Conservation (phyloP, 2,329 filamentous ascomycete genomes). For the Fusarium chuoi region DNA sequence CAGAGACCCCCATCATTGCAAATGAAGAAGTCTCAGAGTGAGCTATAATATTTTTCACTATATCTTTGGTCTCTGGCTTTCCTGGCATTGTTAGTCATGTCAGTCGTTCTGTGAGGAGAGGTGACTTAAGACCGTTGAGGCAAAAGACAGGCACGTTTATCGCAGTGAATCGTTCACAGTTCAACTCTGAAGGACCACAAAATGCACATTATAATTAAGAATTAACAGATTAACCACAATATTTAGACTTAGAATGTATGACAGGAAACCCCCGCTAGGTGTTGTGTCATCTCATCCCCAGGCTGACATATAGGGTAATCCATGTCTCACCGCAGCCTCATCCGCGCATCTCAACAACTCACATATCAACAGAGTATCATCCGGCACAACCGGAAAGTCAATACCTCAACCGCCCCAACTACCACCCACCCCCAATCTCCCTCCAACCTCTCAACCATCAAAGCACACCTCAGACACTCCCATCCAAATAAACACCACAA, state of each 20-base stretch:
- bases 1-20: too few relatives aligned
- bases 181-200: neutral
- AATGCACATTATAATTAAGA: fast-evolving
- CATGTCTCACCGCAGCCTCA: neutral
- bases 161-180: fast-evolving
- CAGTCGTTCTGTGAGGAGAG: fast-evolving
- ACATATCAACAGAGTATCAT: neutral
- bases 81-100: fast-evolving
- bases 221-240: fast-evolving
- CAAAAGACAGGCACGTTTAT: neutral
- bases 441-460: neutral
- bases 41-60: fast-evolving
- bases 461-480: neutral
- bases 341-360: neutral
- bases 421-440: neutral
- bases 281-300: neutral
- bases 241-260: fast-evolving
- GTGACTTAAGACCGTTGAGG: fast-evolving
- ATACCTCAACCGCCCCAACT: neutral
- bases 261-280: too few relatives aligned
- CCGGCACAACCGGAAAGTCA: neutral
- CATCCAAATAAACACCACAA: neutral
- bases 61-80: fast-evolving
- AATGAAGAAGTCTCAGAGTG: neutral
- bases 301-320: constrained; percentile 5